Evolutionary conservation across 2,329 filamentous ascomycete species (phyloP).

Genomic region (Clonostachys rosea): DNA sequence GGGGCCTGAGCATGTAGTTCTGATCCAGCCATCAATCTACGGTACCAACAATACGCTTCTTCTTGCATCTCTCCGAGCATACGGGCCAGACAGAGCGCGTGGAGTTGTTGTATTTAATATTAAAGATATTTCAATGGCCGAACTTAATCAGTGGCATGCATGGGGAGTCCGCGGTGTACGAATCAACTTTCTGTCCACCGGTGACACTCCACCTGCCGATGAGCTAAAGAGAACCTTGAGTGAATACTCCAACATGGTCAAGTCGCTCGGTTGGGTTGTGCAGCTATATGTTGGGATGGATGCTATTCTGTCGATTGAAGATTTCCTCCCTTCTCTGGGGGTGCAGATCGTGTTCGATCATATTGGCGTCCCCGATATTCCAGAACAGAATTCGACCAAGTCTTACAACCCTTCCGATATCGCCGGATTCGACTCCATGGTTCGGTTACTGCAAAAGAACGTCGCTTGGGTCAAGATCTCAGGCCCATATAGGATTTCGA

Average conservation of each 20-base stretch:
- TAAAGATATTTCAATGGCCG: conserved; percentile 35
- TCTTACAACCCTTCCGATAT: conserved; percentile 34
- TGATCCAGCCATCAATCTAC: conserved; percentile 60
- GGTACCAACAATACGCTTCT: conserved; percentile 55
- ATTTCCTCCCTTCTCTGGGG: conserved; percentile 39
- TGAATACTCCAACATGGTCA: conserved; percentile 43
- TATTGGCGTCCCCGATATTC: conserved; percentile 40
- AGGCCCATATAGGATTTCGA: conserved; percentile 47
- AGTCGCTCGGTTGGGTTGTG: conserved; percentile 48
- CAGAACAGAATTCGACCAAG: neutral
- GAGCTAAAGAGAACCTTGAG: conserved; percentile 36
- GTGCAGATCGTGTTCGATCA: conserved; percentile 56
- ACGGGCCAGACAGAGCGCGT: conserved; percentile 44
- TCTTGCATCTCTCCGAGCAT: conserved; percentile 41
- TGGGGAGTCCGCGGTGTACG: conserved; percentile 55
- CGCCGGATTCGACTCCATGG: conserved; percentile 41
- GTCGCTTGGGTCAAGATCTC: conserved; percentile 52
- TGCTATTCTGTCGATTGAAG: conserved; percentile 40
- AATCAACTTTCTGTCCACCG: conserved; percentile 52
- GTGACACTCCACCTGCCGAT: conserved; percentile 26
- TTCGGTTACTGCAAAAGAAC: conserved; percentile 36
- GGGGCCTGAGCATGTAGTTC: conserved; percentile 49
- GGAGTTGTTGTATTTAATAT: conserved; percentile 46
- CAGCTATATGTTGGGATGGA: conserved; percentile 53
- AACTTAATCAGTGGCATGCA: conserved; percentile 45